phyloP scores from a whole-genome alignment of 208 protist species.

The Angomonas desouzai region DNA sequence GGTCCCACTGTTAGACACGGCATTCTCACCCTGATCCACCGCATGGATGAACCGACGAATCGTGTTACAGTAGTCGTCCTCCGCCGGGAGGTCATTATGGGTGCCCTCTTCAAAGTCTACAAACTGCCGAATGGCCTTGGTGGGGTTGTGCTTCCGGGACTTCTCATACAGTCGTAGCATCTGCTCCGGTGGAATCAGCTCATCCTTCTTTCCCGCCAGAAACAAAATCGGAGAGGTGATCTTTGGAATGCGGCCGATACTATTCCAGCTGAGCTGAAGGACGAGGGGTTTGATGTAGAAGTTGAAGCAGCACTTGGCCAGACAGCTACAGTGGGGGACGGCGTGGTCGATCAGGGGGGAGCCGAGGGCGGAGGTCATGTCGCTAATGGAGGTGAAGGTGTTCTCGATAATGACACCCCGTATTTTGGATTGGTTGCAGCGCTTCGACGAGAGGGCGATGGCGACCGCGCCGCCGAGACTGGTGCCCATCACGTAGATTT shows the following conservation, averaged over 20 bases:
- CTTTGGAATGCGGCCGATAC: slow-evolving; percentile 28
- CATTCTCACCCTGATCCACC: slow-evolving; percentile 11
- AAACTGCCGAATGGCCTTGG: slow-evolving; percentile 36
- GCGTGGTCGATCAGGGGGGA: slow-evolving; percentile 18
- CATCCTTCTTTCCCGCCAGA: slow-evolving; percentile 69
- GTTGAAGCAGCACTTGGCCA: slow-evolving; percentile 39
- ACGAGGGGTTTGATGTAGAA: slow-evolving; percentile 78
- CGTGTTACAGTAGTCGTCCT: slow-evolving; percentile 48
- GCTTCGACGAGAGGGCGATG: slow-evolving; percentile 63
- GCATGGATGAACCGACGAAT: slow-evolving; percentile 63
- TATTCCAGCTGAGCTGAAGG: slow-evolving; percentile 67
- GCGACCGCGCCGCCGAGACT: slow-evolving; percentile 88
- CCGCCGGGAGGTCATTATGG: slow-evolving; percentile 64
- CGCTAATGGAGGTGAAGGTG: slow-evolving; percentile 86
- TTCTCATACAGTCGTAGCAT: slow-evolving; percentile 67
- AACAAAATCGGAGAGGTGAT: slow-evolving; percentile 75
- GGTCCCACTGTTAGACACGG: background rate
- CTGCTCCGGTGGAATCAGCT: slow-evolving; percentile 81
- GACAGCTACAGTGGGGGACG: background rate
- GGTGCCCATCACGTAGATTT: slow-evolving; percentile 86
- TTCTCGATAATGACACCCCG: slow-evolving; percentile 86
- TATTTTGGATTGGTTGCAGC: slow-evolving; percentile 39
- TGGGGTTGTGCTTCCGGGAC: slow-evolving; percentile 20
- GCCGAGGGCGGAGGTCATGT: slow-evolving; percentile 62
- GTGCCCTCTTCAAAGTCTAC: slow-evolving; percentile 61